Evolutionary conservation across 1,284 basidiomycete species (phyloP), one percentile per base, ranked within the genome.

Genomic region (Pseudomicrostroma phylloplanum): DNA sequence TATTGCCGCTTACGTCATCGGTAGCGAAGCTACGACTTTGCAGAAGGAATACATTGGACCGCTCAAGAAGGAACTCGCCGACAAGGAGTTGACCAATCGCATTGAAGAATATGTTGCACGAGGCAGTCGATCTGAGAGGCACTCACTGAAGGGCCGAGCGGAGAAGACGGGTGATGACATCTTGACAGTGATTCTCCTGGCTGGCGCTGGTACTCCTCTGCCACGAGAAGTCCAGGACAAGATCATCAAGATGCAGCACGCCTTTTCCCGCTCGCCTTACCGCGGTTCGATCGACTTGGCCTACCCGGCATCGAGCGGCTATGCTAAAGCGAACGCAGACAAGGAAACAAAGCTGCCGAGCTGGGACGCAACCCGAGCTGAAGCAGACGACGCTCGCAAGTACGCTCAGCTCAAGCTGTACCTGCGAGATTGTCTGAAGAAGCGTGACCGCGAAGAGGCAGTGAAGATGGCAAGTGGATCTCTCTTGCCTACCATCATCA

Each of bases 331-430:
- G 30, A 62, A 53, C n/a, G 8, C 51, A 13, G 51, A 54, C 51
- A 54, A 54, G 51, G 30, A 36, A 4, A 8, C 23, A 19, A 19
- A 8, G 7, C 56, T 66, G 56, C 74, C 71, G 0, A 54, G 57
- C 1, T 75, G 73, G 73, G 66, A 63, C 23, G 71, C 69, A 9
- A 58, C 63, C 39, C 61, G 64, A 3, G 61, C 63, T 13, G 72
- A 73, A 48, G 59, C 66, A 42, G 63, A 60, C 17, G 65, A 70
- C 13, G 77, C 77, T n/a, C 68, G 68, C 49, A 73, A 73, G 56
- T 78, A 74, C 61, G 73, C 77, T 13, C 65, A 68, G 58, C 67
- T 75, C 46, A 77, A 77, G 64, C 67, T 78, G 30, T 67, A 68
- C 46, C 65, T 78, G 11, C 71, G 77, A 30, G 72, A 76, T 58